Evolutionary conservation across 2,329 filamentous ascomycete genomes (phyloP).

Genomic region (Xylariaceae sp.): DNA sequence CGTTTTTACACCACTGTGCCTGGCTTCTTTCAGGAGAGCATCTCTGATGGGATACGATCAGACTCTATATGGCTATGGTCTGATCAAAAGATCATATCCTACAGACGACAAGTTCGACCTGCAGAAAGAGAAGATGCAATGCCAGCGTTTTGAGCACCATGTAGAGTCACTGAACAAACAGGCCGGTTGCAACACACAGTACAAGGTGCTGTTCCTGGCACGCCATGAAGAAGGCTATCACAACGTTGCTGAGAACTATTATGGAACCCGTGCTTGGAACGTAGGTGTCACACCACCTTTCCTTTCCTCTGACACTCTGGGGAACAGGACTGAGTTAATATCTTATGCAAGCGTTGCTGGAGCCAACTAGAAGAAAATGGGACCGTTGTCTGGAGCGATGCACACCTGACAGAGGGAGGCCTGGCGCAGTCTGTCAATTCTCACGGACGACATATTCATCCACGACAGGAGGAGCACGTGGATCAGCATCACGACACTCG

Average conservation of each 20-base stretch:
- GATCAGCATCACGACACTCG: slow-evolving; percentile 55
- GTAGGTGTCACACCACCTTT: slow-evolving; percentile 33
- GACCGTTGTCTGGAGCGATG: slow-evolving; percentile 58
- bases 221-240: slow-evolving; percentile 66
- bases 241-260: slow-evolving; percentile 58
- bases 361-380: slow-evolving; percentile 57
- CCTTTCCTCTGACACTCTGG: background rate
- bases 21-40: too few species aligned
- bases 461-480: slow-evolving; percentile 46
- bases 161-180: slow-evolving; percentile 49
- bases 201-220: slow-evolving; percentile 63
- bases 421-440: slow-evolving; percentile 52
- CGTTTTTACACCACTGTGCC: too few species aligned
- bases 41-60: too few species aligned
- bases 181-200: slow-evolving; percentile 42
- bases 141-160: slow-evolving; percentile 58
- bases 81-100: slow-evolving; percentile 57
- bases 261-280: slow-evolving; percentile 65
- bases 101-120: slow-evolving; percentile 42
- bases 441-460: slow-evolving; percentile 52
- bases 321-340: background rate
- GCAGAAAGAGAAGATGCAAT: slow-evolving; percentile 47
- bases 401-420: slow-evolving; percentile 55
- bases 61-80: slow-evolving; percentile 58
- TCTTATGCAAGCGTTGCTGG: slow-evolving; percentile 56